phyloP scores from a whole-genome alignment of 2,329 filamentous ascomycete species.

The Cadophora malorum region DNA sequence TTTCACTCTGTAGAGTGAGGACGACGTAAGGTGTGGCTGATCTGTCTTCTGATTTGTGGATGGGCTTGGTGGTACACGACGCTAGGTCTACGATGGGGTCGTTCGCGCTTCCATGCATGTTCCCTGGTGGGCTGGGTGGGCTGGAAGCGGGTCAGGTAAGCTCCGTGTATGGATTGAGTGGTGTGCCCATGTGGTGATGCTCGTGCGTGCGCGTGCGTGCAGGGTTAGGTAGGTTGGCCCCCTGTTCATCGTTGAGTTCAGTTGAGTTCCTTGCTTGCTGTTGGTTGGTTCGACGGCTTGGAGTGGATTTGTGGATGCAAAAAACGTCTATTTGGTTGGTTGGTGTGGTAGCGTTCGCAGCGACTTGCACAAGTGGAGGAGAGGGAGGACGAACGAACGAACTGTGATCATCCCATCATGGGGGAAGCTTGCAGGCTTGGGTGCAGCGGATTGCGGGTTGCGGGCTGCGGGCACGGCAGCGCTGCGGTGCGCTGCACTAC shows the following conservation, averaged over 20 bases:
- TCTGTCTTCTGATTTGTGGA: background rate
- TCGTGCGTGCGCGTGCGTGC: slow-evolving; percentile 15
- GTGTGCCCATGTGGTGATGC: background rate
- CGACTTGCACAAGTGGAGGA: background rate
- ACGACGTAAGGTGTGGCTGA: background rate
- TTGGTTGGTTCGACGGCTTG: background rate
- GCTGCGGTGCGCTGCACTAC: too few relatives aligned
- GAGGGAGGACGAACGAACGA: background rate
- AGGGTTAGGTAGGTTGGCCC: background rate
- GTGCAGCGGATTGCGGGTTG: background rate
- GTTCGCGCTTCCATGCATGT: slow-evolving; percentile 9
- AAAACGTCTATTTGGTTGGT: background rate
- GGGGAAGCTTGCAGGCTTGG: slow-evolving; percentile 9
- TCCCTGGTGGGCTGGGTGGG: background rate
- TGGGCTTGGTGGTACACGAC: background rate
- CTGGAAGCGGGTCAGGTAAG: background rate
- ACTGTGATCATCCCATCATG: slow-evolving; percentile 13
- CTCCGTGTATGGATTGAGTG: background rate
- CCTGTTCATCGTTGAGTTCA: background rate
- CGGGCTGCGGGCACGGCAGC: too few relatives aligned
- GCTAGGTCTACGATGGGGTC: background rate
- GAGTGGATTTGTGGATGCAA: too few relatives aligned
- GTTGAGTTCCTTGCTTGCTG: background rate
- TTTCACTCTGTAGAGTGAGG: background rate
- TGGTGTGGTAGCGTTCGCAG: background rate